Evolutionary conservation across 768 basidiomycete species (phyloP).

Genomic region (Tubosaeta sp.): DNA sequence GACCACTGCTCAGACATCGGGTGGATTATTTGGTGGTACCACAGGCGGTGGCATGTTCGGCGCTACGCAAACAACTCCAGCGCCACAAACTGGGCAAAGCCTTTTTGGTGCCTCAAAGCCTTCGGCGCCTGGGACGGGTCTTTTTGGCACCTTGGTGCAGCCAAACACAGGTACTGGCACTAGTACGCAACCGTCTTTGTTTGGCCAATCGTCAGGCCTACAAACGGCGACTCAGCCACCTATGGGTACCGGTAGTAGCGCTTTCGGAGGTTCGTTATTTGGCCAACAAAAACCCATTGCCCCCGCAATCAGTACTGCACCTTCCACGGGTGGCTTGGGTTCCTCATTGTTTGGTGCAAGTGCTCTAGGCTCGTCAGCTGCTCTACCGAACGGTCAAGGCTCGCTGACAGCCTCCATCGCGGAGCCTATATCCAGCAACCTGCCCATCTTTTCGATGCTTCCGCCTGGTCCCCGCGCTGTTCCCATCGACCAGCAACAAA

Average conservation of each 20-base stretch:
- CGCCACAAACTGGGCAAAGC: constrained; percentile 34
- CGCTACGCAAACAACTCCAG: constrained; percentile 32
- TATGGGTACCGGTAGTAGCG: constrained; percentile 22
- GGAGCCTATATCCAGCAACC: constrained; percentile 70
- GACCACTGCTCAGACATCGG: constrained; percentile 25
- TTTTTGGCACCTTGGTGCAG: constrained; percentile 51
- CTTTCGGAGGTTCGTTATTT: constrained; percentile 46
- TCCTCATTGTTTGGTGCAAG: constrained; percentile 38
- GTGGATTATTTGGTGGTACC: constrained; percentile 37
- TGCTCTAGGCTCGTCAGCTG: constrained; percentile 38
- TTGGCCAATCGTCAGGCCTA: constrained; percentile 52
- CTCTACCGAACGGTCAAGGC: constrained; percentile 48
- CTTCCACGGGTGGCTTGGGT: constrained; percentile 36
- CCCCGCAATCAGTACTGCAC: constrained; percentile 42
- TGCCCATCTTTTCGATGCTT: constrained; percentile 73
- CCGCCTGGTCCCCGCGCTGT: constrained; percentile 65
- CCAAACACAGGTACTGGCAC: constrained; percentile 28
- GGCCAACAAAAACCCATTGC: constrained; percentile 46
- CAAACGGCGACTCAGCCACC: constrained; percentile 35
- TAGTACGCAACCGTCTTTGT: constrained; percentile 37
- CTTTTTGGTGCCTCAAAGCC: constrained; percentile 31
- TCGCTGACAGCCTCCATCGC: constrained; percentile 81
- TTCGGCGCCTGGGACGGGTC: constrained; percentile 28
- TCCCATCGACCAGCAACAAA: constrained; percentile 56
- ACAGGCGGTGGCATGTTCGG: constrained; percentile 33